Evolutionary conservation across 1,284 basidiomycete species (phyloP).

Genomic region (Ustilago crameri): DNA sequence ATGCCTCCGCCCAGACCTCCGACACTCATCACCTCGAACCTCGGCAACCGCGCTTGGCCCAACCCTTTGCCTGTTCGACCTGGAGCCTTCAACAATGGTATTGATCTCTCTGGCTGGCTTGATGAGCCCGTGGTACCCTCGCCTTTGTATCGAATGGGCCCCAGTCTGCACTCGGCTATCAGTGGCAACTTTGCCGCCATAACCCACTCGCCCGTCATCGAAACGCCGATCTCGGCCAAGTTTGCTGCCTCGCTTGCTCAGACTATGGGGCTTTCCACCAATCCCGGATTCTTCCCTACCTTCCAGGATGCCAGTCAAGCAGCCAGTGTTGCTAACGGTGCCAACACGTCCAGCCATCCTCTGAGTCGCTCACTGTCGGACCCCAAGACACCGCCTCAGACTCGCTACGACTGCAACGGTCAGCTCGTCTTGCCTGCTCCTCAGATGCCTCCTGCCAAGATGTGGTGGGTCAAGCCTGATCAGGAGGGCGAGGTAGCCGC

Average conservation of each 20-base stretch:
- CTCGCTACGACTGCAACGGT: constrained; percentile 43
- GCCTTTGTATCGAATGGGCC: constrained; percentile 62
- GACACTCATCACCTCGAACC: constrained; percentile 42
- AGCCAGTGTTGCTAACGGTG: not conserved
- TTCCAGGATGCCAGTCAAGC: constrained; percentile 18
- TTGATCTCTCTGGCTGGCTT: constrained; percentile 65
- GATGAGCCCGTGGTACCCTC: constrained; percentile 66
- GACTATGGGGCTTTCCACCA: constrained; percentile 32
- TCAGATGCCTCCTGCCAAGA: constrained; percentile 39
- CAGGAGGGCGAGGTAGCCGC: constrained; percentile 43
- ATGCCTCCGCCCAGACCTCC: constrained; percentile 40
- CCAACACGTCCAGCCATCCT: constrained; percentile 14
- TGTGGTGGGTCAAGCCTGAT: constrained; percentile 57
- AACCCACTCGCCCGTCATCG: constrained; percentile 35
- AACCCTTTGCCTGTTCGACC: constrained; percentile 38
- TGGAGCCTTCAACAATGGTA: constrained; percentile 23
- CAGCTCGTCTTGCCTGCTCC: constrained; percentile 31
- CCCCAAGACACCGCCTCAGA: constrained; percentile 15
- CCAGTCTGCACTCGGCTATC: constrained; percentile 49
- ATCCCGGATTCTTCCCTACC: constrained; percentile 20
- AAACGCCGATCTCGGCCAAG: constrained; percentile 44
- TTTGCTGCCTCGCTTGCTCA: constrained; percentile 47
- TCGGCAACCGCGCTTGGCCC: constrained; percentile 41
- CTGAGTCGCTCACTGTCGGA: constrained; percentile 32
- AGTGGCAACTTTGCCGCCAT: constrained; percentile 39